phyloP scores from a whole-genome alignment of 768 basidiomycete species.

The Dioszegia crocea region DNA sequence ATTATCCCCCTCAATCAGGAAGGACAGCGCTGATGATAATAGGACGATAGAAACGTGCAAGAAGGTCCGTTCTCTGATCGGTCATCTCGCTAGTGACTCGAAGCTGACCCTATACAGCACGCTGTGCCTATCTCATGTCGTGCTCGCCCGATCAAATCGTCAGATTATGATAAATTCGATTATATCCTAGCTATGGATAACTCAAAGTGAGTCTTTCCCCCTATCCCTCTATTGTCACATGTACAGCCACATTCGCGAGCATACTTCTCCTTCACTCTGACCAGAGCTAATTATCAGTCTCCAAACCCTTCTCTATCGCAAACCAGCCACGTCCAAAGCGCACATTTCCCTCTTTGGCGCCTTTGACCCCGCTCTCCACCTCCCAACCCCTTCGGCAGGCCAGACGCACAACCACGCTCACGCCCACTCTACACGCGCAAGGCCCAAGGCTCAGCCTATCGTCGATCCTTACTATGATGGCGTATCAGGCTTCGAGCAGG shows the following conservation, averaged over 20 bases:
- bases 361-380: constrained; percentile 25
- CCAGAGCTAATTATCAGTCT: constrained; percentile 30
- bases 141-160: constrained; percentile 62
- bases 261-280: too few relatives aligned
- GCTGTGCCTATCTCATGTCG: constrained; percentile 65
- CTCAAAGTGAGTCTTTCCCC: constrained; percentile 59
- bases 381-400: constrained; percentile 55
- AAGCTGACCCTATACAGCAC: constrained; percentile 54
- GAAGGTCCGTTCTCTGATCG: constrained; percentile 56
- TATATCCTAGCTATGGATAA: constrained; percentile 83
- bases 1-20: neutral
- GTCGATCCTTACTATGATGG: constrained; percentile 76
- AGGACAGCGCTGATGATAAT: constrained; percentile 9
- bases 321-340: constrained; percentile 31
- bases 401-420: constrained; percentile 54
- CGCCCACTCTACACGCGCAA: neutral
- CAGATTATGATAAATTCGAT: constrained; percentile 71
- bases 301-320: constrained; percentile 30
- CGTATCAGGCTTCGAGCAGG: constrained; percentile 66
- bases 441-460: constrained; percentile 61
- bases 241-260: too few relatives aligned
- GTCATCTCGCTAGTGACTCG: too few relatives aligned
- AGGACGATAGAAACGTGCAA: constrained; percentile 69
- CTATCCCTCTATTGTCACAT: too few relatives aligned
- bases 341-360: constrained; percentile 42